Percentiles rank a stretch among this genome's conserved stretches.
Conservation (phyloP, 257 asterid species). For the Striga asiatica region DNA sequence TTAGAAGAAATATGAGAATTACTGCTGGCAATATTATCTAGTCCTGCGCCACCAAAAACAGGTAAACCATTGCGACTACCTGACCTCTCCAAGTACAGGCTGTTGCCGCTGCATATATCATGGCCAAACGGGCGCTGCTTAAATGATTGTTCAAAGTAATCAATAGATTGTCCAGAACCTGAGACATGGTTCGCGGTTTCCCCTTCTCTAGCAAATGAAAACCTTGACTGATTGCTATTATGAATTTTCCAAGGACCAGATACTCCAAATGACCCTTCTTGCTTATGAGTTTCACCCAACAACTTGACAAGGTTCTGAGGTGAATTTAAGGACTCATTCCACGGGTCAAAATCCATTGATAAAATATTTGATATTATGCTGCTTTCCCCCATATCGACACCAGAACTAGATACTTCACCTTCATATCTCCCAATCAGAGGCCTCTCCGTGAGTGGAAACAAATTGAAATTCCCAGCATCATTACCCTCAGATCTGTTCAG, state of each 20-base stretch:
- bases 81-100: slow-evolving; percentile 37
- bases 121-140: slow-evolving; percentile 32
- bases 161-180: slow-evolving; percentile 34
- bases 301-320: slow-evolving; percentile 59
- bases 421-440: slow-evolving; percentile 21
- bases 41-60: slow-evolving; percentile 30
- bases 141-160: slow-evolving; percentile 30
- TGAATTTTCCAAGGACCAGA: slow-evolving; percentile 53
- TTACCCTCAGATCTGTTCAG: slow-evolving; percentile 24
- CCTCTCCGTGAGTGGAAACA: slow-evolving; percentile 25
- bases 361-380: slow-evolving; percentile 78
- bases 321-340: slow-evolving; percentile 64
- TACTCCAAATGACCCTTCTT: slow-evolving; percentile 39
- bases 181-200: slow-evolving; percentile 31
- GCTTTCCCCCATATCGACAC: slow-evolving; percentile 60
- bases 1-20: slow-evolving; percentile 37
- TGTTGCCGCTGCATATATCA: slow-evolving; percentile 34
- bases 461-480: slow-evolving; percentile 24
- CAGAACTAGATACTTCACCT: slow-evolving; percentile 16
- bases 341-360: slow-evolving; percentile 62
- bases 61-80: slow-evolving; percentile 44
- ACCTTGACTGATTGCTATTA: slow-evolving; percentile 69
- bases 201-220: slow-evolving; percentile 93
- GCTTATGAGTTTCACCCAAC: slow-evolving; percentile 49
- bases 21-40: slow-evolving; percentile 30